These are phyloP conservation scores for Cochlearia excelsa DNA, from an alignment of 345 rosid species.

Conservation along the genomic window DNA sequence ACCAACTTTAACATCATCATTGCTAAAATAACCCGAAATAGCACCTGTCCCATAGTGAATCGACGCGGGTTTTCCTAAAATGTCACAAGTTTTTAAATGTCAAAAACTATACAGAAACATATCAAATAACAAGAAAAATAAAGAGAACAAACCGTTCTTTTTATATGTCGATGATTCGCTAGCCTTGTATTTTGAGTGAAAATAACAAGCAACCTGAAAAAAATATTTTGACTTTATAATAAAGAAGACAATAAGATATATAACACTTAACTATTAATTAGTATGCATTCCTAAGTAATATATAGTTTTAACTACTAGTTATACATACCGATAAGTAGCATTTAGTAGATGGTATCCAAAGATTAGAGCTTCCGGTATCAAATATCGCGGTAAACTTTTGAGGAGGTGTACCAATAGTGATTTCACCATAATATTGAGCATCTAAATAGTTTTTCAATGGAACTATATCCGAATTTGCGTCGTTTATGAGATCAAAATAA, in stretches of 20 bases:
- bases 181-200: conserved; percentile 83
- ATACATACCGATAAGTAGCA: conserved; percentile 64
- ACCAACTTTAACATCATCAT: conserved; percentile 78
- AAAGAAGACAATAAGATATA: not conserved
- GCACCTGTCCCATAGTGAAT: conserved; percentile 90
- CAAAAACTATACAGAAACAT: too few relatives aligned
- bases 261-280: not conserved
- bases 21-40: conserved; percentile 78
- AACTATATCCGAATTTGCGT: conserved; percentile 53
- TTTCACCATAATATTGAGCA: conserved; percentile 94
- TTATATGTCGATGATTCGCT: conserved; percentile 62
- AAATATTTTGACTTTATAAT: not conserved
- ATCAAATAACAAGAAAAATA: not conserved
- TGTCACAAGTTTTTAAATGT: too few relatives aligned
- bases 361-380: conserved; percentile 91
- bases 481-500: conserved; percentile 34
- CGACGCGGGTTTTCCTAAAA: conserved; percentile 64
- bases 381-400: conserved; percentile 86
- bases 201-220: conserved; percentile 77
- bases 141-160: conserved; percentile 59
- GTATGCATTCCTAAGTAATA: not conserved
- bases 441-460: conserved; percentile 72
- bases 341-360: conserved; percentile 87
- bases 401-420: conserved; percentile 80
- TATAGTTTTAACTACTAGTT: conserved; percentile 1